Evolutionary conservation across 2,329 filamentous ascomycete species (phyloP), one percentile per base, ranked within the genome.

Genomic region (Alternaria hordeiaustralica): DNA sequence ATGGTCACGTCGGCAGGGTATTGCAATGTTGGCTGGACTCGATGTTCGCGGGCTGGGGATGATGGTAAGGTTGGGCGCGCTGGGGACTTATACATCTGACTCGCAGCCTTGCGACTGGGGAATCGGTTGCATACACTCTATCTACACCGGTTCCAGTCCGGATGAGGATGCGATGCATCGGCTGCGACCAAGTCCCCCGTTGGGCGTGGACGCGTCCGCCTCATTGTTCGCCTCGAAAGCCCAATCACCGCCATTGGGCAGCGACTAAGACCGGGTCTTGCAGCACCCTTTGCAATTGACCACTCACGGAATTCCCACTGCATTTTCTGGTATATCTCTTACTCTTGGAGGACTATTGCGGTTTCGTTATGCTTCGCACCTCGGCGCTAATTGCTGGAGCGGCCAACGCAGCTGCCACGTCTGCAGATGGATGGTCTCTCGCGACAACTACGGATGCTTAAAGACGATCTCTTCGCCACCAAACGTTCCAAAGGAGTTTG

Each of bases 381-480:
- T 67, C 41, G 47, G 51, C 43, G 53, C 57, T 60, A 43, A 25
- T 55, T 50, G 56, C 53, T 49, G 50, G 36, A 30, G 61, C 30
- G 61, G 60, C 67, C 64, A 65, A 55, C 60, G 56, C 58, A 69
- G 44, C 62, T 65, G 71, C 71, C 71, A 74, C 72, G 71, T 73
- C 67, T 65, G 44, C 49, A 55, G 25, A 54, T 41, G 50, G 26
- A 46, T 33, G 33, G 55, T 57, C 44, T 54, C 47, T 61, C 47
- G 61, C 45, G 30, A 66, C 51, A 18, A 64, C 51, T 54, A 53
- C 49, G 21, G 57, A 53, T 53, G 61, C 49, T 64, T 64, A 61
- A 71, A 74, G 68, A 65, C 69, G 72, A 74, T 73, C 71, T 67
- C 64, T 70, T 74, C 57, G 72, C 72, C 72, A 74, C 72, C 61